Base-by-base conservation (phyloP, 192 early-diverging fungal genomes). In the Coemansia brasiliensis region DNA sequence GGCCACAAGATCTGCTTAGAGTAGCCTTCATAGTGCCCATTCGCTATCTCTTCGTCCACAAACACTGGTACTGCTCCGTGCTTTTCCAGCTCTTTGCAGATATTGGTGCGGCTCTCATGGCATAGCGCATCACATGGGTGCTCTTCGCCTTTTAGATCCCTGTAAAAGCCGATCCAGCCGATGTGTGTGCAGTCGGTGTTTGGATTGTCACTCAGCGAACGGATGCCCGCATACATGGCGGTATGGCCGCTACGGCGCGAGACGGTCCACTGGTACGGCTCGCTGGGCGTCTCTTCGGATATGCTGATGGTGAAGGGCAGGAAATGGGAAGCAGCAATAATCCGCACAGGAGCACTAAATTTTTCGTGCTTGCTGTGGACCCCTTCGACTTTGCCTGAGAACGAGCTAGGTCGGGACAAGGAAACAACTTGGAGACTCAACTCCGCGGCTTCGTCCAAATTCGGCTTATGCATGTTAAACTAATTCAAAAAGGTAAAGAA, bases 1-100 rank as follows among this genome's bases (percentile, higher is more conserved):
- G 94, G 94, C 94, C 94, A 98, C 27, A 98, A 79, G n/a, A 92
- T 91, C 52, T 84, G 82, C 82, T 98, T 98, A 82, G 95, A 96
- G 73, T 95, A 99, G 1, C 96, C 96, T 53, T 96, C 96, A 65
- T 99, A 99, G 72, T 98, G 94, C 39, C 84, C 88, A 43, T 79
- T 59, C 21, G 92, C 87, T 22, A 75, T 79, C 20, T 80, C 65
- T 16, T 90, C 85, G 52, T 88, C 84, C 29, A 98, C 59, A 60
- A 92, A 87, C 20, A 98, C 89, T 2, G 94, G 91, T 11, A 90
- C 83, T 21, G 82, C 82, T 18, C 86, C 67, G 39, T 81, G 66
- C 25, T 68, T 50, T 60, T 68, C 79, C 20, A 92, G 71, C 32
- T 81, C 68, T 44, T 80, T 58, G 29, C 61, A 58, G 38, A 96